phyloP scores from a whole-genome alignment of 2,329 filamentous ascomycete species.

The Amauroascus niger region DNA sequence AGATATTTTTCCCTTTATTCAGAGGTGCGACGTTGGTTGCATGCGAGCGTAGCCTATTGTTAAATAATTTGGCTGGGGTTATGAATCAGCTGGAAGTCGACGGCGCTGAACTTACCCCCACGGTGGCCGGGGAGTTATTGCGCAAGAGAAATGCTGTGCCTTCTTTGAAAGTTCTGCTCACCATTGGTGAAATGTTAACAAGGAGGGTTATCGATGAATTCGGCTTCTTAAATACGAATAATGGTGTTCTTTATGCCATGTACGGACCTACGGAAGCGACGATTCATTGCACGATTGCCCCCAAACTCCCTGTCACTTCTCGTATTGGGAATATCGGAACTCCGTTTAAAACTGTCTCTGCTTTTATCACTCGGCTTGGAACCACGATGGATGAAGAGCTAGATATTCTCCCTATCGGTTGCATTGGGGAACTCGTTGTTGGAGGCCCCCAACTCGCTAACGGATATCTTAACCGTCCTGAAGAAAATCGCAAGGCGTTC shows the following conservation, averaged over 20 bases:
- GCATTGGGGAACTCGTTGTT: conserved; percentile 69
- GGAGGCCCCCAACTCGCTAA: conserved; percentile 70
- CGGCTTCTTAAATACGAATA: conserved; percentile 46
- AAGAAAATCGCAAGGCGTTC: conserved; percentile 65
- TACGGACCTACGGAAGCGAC: conserved; percentile 89
- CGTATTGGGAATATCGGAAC: conserved; percentile 62
- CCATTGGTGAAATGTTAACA: conserved; percentile 90
- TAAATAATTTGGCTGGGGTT: conserved; percentile 62
- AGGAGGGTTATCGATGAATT: conserved; percentile 67
- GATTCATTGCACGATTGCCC: conserved; percentile 76
- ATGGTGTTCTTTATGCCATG: conserved; percentile 77
- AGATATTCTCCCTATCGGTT: conserved; percentile 52
- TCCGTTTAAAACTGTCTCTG: conserved; percentile 71
- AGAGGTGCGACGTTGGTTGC: conserved; percentile 63
- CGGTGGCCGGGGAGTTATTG: conserved; percentile 69
- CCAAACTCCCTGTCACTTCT: conserved; percentile 48
- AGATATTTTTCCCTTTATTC: conserved; percentile 81
- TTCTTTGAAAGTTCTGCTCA: conserved; percentile 60
- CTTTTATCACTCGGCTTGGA: conserved; percentile 54
- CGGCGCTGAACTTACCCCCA: conserved; percentile 81
- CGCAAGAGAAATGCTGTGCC: conserved; percentile 59
- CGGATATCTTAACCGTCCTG: conserved; percentile 70
- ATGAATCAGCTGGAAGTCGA: conserved; percentile 61
- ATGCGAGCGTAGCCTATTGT: conserved; percentile 58
- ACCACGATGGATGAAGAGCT: conserved; percentile 25